Conservation (phyloP, 1,284 basidiomycete species). For the Fomitopsis betulina region DNA sequence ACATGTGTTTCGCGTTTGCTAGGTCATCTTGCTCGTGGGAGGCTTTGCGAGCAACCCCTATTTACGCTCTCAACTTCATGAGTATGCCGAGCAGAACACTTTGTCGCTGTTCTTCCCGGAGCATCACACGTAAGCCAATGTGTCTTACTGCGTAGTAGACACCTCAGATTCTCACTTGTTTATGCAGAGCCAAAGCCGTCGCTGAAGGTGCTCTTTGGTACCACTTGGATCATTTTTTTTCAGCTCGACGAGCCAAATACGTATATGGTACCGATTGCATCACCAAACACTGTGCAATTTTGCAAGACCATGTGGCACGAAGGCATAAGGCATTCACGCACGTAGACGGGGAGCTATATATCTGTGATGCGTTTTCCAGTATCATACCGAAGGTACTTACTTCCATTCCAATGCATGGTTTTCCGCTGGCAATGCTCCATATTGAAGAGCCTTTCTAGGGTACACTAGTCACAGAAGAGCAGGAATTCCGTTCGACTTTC, state of each 20-base stretch:
- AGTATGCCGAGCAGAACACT: background rate
- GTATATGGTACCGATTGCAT: constrained; percentile 31
- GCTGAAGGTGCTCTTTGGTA: constrained; percentile 32
- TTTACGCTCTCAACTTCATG: background rate
- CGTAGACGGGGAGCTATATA: constrained; percentile 26
- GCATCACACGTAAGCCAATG: background rate
- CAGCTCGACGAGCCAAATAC: constrained; percentile 28
- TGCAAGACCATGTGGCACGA: constrained; percentile 29
- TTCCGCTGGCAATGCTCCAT: background rate
- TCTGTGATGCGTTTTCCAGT: constrained; percentile 28
- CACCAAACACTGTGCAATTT: constrained; percentile 17
- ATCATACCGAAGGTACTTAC: constrained; percentile 29
- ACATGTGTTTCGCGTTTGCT: background rate
- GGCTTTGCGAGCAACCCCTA: background rate
- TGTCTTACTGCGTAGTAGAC: background rate
- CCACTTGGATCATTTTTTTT: constrained; percentile 33
- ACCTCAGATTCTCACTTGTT: background rate
- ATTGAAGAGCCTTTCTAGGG: constrained; percentile 22
- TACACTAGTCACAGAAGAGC: constrained; percentile 27
- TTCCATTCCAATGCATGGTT: background rate
- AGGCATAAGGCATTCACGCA: constrained; percentile 15
- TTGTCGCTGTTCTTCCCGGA: background rate
- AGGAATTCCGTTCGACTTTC: constrained; percentile 34
- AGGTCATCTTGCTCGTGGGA: background rate
- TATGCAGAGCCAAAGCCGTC: constrained; percentile 26